Percentiles rank a stretch among this genome's conserved stretches.
phyloP scores from a whole-genome alignment of 352 stramenopile species.

The Salisapilia sapeloensis region DNA sequence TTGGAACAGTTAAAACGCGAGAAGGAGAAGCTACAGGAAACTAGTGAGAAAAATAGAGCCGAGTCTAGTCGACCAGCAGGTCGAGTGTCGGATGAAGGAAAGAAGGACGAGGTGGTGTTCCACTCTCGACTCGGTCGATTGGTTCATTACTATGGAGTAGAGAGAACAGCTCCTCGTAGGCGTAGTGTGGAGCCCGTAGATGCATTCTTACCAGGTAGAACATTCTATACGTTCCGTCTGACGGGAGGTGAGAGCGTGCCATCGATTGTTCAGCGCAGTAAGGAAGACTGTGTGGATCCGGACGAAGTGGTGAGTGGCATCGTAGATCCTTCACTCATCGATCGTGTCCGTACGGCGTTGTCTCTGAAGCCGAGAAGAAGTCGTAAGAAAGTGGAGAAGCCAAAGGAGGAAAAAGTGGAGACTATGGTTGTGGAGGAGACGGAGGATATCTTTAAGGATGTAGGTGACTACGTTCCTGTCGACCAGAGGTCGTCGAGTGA shows the following conservation, averaged over 20 bases:
- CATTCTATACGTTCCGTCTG: conserved; percentile 62
- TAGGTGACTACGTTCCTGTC: conserved; percentile 49
- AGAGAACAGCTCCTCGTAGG: not conserved
- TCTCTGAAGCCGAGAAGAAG: conserved; percentile 15
- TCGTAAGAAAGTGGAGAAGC: conserved; percentile 8
- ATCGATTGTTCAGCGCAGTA: conserved; percentile 45
- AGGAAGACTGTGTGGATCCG: conserved; percentile 42
- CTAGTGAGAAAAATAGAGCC: conserved; percentile 7
- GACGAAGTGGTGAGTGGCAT: conserved; percentile 39
- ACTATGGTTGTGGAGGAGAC: conserved; percentile 1
- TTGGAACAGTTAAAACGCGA: conserved; percentile 74
- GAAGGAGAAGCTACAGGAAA: conserved; percentile 29
- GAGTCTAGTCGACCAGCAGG: conserved; percentile 14
- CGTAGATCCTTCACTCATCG: conserved; percentile 27
- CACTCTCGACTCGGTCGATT: conserved; percentile 34
- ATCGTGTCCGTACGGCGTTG: conserved; percentile 15
- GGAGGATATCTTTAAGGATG: conserved; percentile 52
- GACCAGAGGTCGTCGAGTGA: conserved; percentile 17
- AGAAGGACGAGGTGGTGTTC: conserved; percentile 22
- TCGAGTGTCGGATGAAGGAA: conserved; percentile 1
- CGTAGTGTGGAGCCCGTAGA: conserved; percentile 19
- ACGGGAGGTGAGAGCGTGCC: conserved; percentile 20
- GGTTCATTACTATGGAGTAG: conserved; percentile 32
- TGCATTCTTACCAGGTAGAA: conserved; percentile 52
- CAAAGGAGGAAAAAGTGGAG: not conserved